Evolutionary conservation across 83 land plant genomes (phyloP), one percentile per base, ranked within the genome.

Genomic region (Thuja plicata): DNA sequence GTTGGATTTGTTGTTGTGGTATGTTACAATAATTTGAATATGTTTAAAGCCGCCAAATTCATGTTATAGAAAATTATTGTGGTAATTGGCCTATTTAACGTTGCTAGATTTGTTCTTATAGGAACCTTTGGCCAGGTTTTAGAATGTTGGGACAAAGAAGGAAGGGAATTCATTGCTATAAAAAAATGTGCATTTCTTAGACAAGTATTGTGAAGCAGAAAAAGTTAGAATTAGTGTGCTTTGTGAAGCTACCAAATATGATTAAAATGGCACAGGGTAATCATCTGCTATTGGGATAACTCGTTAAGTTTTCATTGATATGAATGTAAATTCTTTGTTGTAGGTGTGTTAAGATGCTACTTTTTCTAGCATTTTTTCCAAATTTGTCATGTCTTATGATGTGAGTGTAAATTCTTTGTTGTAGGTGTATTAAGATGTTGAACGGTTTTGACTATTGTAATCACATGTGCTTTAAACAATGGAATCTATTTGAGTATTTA

Each of bases 81-180:
- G 6, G 5, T 57, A 17, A 17, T 3, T 21, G 66, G 6, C 0
- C 19, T 57, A 21, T 3, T 57, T 17, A 17, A 86, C 40, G 87
- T 87, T 80, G 87, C 43, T 86, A 83, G 27, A 41, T 11, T 84
- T 41, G 10, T 85, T 40, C 24, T 78, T 95, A 91, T 89, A 95
- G 96, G 96, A 86, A 95, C 97, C 30, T 95, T 95, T 92, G 97
- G 97, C 46, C 92, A 93, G 89, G 99, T 97, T 73, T 87, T 97
- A 92, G 98, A 97, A 91, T 97, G 99, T 89, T 96, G 94, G 97
- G 99, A 97, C 71, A 92, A 94, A 40, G 93, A 97, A 88, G 90
- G 80, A 66, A 89, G 92, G 77, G 98, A 97, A 79, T 89, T 90
- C 91, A 98, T 97, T 45, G 99, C 98, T 32, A 93, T 97, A 86